phyloP scores from a whole-genome alignment of 2,329 filamentous ascomycete species.

The Monilinia fructicola region DNA sequence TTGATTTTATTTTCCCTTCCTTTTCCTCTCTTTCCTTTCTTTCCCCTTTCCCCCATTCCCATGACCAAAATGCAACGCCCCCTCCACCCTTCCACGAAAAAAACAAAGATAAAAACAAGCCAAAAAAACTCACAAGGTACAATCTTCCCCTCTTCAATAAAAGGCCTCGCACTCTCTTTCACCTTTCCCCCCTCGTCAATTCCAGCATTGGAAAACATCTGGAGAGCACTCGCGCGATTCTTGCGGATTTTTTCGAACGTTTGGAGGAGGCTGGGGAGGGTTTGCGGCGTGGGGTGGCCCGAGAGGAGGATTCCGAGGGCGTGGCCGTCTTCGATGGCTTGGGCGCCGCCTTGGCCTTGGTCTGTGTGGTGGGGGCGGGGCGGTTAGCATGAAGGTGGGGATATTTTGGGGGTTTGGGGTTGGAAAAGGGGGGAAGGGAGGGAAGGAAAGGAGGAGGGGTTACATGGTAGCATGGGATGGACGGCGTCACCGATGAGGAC shows the following conservation, averaged over 20 bases:
- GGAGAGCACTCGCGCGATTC: conserved; percentile 9
- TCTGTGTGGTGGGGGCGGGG: conserved; percentile 33
- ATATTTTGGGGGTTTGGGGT: too few species aligned
- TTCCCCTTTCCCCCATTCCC: not conserved
- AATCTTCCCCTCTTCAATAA: not conserved
- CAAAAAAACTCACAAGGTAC: conserved; percentile 15
- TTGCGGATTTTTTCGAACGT: conserved; percentile 12
- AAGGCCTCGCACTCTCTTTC: not conserved
- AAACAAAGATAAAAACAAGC: too few species aligned
- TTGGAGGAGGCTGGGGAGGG: not conserved
- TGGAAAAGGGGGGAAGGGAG: not conserved
- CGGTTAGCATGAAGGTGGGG: too few species aligned
- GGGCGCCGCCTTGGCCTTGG: conserved; percentile 61
- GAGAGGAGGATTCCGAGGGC: conserved; percentile 45
- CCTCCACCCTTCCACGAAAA: too few species aligned
- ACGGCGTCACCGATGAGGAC: conserved; percentile 65
- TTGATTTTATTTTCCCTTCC: not conserved
- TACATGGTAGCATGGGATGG: conserved; percentile 62
- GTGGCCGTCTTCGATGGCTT: conserved; percentile 67
- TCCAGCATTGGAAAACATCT: conserved; percentile 17
- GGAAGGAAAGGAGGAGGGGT: not conserved
- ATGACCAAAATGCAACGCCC: too few species aligned
- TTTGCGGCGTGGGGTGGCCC: not conserved
- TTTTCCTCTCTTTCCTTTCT: not conserved
- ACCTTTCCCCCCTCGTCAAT: not conserved